Conservation (phyloP, 2,329 filamentous ascomycete genomes). For the Botrytis byssoidea region DNA sequence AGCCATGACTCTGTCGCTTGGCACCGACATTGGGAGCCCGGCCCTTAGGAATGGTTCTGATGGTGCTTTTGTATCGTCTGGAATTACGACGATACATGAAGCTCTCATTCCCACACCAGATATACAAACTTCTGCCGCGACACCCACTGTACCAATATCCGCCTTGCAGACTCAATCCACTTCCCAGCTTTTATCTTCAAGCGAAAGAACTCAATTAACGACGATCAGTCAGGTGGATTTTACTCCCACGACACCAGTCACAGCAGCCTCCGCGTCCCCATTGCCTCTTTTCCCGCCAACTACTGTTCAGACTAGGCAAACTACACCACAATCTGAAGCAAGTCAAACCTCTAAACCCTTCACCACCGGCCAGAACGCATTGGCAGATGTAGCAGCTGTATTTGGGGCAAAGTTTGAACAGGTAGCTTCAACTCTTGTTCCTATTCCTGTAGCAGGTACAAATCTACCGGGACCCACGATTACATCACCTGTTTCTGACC, state of each 20-base stretch:
- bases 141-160: background rate
- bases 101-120: background rate
- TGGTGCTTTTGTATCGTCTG: background rate
- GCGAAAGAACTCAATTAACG: background rate
- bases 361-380: slow-evolving; percentile 8
- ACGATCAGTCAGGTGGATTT: background rate
- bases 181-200: background rate
- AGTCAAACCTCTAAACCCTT: background rate
- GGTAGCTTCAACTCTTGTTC: slow-evolving; percentile 3
- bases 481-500: background rate
- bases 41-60: background rate
- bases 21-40: background rate
- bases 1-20: background rate
- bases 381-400: slow-evolving; percentile 21
- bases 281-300: background rate
- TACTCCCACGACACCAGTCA: background rate
- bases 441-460: background rate
- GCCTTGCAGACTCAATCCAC: background rate
- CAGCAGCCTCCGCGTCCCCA: background rate
- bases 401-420: slow-evolving; percentile 11
- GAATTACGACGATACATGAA: background rate
- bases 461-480: background rate
- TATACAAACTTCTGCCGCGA: background rate
- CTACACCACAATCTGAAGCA: background rate
- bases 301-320: background rate